Evolutionary conservation across 2,329 filamentous ascomycete species (phyloP), one percentile per base, ranked within the genome.

Genomic region (Cladosporium phlei): DNA sequence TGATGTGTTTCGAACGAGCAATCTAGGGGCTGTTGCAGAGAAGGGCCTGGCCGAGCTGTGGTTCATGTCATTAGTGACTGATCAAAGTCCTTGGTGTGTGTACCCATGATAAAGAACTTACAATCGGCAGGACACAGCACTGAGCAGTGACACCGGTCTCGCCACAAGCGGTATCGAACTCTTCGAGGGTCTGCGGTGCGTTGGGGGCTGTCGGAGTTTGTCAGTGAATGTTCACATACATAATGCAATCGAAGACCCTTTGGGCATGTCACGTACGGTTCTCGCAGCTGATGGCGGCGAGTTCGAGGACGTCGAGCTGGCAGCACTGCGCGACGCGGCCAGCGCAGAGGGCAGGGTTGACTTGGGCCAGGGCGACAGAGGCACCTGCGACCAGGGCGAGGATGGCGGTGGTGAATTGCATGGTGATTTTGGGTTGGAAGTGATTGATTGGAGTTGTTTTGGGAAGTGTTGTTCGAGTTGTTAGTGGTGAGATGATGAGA

Each of bases 71-170:
- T 38, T 27, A 27, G 35, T 16, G 12, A 3, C 9, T n/a, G n/a
- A n/a, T n/a, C n/a, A n/a, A n/a, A n/a, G n/a, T n/a, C n/a, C n/a
- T n/a, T n/a, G n/a, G n/a, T n/a, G n/a, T n/a, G n/a, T n/a, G n/a
- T n/a, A n/a, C n/a, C n/a, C n/a, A n/a, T n/a, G n/a, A n/a, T 11
- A 22, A 3, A 16, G 11, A 14, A 48, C 49, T 48, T 38, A 51
- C 49, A 8, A 48, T 28, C 5, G 49, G 49, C 9, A 46, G 29
- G n/a, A 48, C 29, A 42, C 49, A 51, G 46, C 49, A 51, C 16
- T 48, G 20, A 17, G 49, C 49, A 24, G 46, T 48, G 35, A 38
- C 40, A 28, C 46, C 46, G 37, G 35, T 29, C 20, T 35, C 28
- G n/a, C 39, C 39, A 25, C 49, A 51, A 14, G 17, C 34, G 11